A percentile compares a stretch with the other conserved stretches of the same genome.
These are phyloP conservation scores for Pleurotus citrinopileatus DNA, from an alignment of 768 basidiomycete species.

Conservation along the genomic window DNA sequence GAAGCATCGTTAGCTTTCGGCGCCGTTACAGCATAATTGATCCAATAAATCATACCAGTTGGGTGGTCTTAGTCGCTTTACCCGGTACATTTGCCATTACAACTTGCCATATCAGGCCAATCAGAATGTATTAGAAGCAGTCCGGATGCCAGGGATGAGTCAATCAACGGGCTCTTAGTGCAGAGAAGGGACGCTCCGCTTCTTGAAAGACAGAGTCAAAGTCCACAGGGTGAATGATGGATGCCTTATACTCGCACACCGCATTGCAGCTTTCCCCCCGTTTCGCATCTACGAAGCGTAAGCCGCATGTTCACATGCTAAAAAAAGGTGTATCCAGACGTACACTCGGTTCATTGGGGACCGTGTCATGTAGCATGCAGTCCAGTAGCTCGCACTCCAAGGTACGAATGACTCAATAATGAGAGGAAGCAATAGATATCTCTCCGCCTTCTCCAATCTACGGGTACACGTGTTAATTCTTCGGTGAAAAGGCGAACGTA, in stretches of 20 bases:
- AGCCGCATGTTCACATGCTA: slow-evolving; percentile 4
- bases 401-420: too few relatives aligned
- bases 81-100: slow-evolving; percentile 5
- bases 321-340: not conserved
- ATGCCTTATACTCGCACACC: slow-evolving; percentile 3
- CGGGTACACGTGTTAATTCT: slow-evolving; percentile 3
- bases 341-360: not conserved
- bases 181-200: slow-evolving; percentile 1
- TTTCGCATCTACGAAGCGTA: not conserved
- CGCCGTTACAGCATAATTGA: slow-evolving; percentile 10
- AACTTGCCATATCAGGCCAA: slow-evolving; percentile 8
- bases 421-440: not conserved
- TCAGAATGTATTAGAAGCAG: slow-evolving; percentile 7
- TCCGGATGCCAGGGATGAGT: slow-evolving; percentile 4
- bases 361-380: not conserved
- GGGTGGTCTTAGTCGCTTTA: slow-evolving; percentile 2
- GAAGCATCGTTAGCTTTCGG: slow-evolving; percentile 8
- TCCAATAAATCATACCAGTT: slow-evolving; percentile 7
- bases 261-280: slow-evolving; percentile 4
- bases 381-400: not conserved
- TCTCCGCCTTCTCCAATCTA: not conserved
- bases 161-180: slow-evolving; percentile 8
- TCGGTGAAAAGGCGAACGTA: slow-evolving; percentile 1
- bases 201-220: slow-evolving; percentile 9
- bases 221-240: slow-evolving; percentile 9